Evolutionary conservation across 495 filamentous ascomycete species (phyloP), one percentile per base, ranked within the genome.

Genomic region (Parathielavia appendiculata): DNA sequence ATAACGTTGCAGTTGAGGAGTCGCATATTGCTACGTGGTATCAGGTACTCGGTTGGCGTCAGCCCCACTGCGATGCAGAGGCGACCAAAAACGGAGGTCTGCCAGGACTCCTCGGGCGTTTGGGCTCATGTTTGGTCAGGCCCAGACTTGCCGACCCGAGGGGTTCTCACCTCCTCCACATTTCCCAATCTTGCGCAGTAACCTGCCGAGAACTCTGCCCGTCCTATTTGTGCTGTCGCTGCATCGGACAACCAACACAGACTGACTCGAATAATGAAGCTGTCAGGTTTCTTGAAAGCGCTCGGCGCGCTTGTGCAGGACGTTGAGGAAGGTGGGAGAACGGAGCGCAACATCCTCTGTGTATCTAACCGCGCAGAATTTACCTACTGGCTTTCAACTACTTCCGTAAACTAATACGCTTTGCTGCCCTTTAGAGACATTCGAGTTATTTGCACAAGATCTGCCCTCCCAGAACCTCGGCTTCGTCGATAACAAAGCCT

Each of bases 401-500:
- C 30, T 14, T 12, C 20, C 9, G 40, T 36, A n/a, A 5, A 56
- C 45, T 51, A 46, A 57, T 52, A 48, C 48, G 34, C 45, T 57
- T 65, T 35, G 30, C 16, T 49, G 60, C 23, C 47, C 23, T 39
- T 26, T 65, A 96, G 92, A 97, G 75, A 86, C 88, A 39, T 95
- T 93, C 66, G 72, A 89, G 32, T 79, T 96, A 51, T 96, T 95
- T 78, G 83, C 89, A 14, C 84, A 88, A 62, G 67, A 81, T 17
- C 80, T 91, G 48, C 84, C 88, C 5, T 87, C 87, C 9, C 83
- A 85, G 52, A 85, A 91, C 62, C 85, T 97, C 12, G 92, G 92
- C 56, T 92, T 97, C 67, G 68, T 96, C 60, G 85, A 96, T 71
- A 74, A 86, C 5, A 83, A 82, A 58, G 80, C 86, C 16, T 65